These are phyloP conservation scores for Chlamydomonas asymmetrica DNA, from an alignment of 139 green algal species.

Conservation along the genomic window DNA sequence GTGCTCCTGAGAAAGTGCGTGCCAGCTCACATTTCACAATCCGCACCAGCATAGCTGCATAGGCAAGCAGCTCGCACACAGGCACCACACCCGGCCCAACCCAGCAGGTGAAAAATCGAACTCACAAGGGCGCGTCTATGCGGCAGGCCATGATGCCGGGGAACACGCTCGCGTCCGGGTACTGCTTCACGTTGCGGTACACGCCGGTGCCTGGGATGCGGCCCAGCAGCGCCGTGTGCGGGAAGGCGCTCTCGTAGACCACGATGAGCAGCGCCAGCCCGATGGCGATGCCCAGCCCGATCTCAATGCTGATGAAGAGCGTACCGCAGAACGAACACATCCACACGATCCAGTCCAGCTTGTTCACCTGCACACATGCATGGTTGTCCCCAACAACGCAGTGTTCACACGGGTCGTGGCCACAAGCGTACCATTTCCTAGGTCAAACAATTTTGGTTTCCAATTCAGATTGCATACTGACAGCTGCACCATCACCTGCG, in stretches of 20 bases:
- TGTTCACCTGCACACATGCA: constrained; percentile 42
- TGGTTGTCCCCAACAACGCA: not conserved
- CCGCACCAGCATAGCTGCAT: too few species aligned
- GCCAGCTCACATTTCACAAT: too few species aligned
- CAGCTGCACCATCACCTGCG: too few species aligned
- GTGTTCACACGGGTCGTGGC: too few species aligned
- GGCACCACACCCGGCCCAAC: too few species aligned
- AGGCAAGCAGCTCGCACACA: too few species aligned
- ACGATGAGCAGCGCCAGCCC: constrained; percentile 63
- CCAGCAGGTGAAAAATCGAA: constrained; percentile 71
- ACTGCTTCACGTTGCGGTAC: constrained; percentile 78
- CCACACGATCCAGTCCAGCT: constrained; percentile 67
- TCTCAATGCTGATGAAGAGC: constrained; percentile 67
- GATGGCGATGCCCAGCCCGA: constrained; percentile 76
- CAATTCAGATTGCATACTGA: too few species aligned
- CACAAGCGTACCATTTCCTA: too few species aligned
- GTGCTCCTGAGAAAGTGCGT: too few species aligned
- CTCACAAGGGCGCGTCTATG: constrained; percentile 31
- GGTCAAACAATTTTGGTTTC: too few species aligned
- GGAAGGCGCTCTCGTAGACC: constrained; percentile 71
- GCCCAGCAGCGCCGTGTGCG: constrained; percentile 82
- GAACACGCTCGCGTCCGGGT: constrained; percentile 53
- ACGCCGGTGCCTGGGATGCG: constrained; percentile 62
- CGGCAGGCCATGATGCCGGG: constrained; percentile 38
- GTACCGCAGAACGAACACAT: constrained; percentile 49